Base-by-base conservation (phyloP, 352 stramenopile genomes). In the Pythium insidiosum region DNA sequence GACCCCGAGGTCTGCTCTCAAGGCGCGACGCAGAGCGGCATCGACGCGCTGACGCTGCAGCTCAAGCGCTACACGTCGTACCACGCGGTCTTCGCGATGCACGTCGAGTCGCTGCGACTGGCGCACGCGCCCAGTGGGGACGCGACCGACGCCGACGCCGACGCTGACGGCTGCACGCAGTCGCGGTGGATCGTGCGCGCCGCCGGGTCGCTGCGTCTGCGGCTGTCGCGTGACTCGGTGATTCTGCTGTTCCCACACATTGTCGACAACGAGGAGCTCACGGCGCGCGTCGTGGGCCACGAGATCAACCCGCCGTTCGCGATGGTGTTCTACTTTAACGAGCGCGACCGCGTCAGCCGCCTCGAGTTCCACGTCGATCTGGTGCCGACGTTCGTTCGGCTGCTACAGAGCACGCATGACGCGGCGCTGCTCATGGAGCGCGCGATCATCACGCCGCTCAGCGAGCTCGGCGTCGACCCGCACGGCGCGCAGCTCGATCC, bases 201-300 rank as follows among this genome's bases (percentile, higher is more conserved):
- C 0, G 45, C 38, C 18, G 73, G 71, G 1, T 53, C 43, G 9
- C 40, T 83, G 15, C 58, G 56, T n/a, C 43, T 87, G 26, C 64
- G 73, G 20, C 52, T 87, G 23, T 87, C 73, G 22, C 62, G 73
- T 37, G 73, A 87, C 41, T 81, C 73, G 11, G 46, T 81, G 16
- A 83, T 87, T 66, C 60, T 87, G 4, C 53, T 87, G 49, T 87
- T 79, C 16, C 71, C 73, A 26, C 71, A 84, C 57, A 63, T 84
- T 16, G 50, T 87, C 12, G 40, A 63, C 12, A 52, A 77, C 56
- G 71, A 84, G 11, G 50, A 39, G n/a, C 53, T 87, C 21, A 65
- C 61, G 10, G 52, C 69, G 35, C 61, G 62, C 21, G 56, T 87
- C 6, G 62, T 84, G 20, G 73, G 73, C 9, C 64, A 78, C 22